Conservation (phyloP, 2,329 filamentous ascomycete species). For the Beauveria sp. region DNA sequence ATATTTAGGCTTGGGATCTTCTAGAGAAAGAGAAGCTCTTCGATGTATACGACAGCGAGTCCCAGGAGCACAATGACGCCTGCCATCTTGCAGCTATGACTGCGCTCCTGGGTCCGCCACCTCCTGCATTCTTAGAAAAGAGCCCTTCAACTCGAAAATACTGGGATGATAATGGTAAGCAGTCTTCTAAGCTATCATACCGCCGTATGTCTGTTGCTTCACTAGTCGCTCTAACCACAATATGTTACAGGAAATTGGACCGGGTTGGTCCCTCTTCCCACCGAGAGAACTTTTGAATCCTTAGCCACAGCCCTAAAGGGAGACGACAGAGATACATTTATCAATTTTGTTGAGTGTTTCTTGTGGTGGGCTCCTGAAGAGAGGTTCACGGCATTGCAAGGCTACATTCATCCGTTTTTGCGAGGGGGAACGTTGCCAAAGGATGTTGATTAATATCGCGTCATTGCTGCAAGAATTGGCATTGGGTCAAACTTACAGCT, state of each 20-base stretch:
- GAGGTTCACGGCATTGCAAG: conserved; percentile 13
- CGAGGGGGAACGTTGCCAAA: conserved; percentile 3
- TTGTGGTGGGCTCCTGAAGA: conserved; percentile 21
- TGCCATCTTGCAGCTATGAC: conserved; percentile 23
- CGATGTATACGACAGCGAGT: conserved; percentile 17
- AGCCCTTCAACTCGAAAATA: conserved; percentile 18
- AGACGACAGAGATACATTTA: conserved; percentile 16
- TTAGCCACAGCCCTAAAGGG: conserved; percentile 13
- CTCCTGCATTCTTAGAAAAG: conserved; percentile 18
- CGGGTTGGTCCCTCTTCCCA: conserved; percentile 19
- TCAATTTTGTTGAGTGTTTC: conserved; percentile 17
- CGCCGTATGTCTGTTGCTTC: background rate
- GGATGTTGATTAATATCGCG: background rate
- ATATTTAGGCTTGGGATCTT: conserved; percentile 22
- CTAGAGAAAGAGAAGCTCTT: conserved; percentile 19
- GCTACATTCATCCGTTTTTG: conserved; percentile 18
- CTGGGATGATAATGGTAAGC: conserved; percentile 21
- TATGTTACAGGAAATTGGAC: conserved; percentile 18
- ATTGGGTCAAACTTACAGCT: background rate
- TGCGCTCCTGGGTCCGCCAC: conserved; percentile 22
- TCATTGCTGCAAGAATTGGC: background rate
- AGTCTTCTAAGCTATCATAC: too few species aligned
- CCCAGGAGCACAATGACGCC: conserved; percentile 19
- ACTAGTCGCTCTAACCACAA: conserved; percentile 2
- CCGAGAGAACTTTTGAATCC: conserved; percentile 14